These are phyloP conservation scores for Thymus quinquecostatus DNA, from an alignment of 257 asterid species.

Conservation along the genomic window DNA sequence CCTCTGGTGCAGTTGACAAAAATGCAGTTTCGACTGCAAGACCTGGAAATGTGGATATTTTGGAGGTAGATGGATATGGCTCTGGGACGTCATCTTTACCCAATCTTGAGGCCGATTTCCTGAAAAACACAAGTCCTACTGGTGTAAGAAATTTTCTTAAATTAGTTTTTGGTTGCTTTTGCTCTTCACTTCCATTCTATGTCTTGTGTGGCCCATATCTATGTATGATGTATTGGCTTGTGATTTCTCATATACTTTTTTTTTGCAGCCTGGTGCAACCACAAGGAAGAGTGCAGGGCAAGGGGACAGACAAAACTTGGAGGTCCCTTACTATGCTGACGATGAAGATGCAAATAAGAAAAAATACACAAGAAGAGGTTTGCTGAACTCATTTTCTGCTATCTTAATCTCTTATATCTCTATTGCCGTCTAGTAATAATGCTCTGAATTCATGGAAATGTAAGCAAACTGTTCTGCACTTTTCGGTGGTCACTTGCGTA, in stretches of 20 bases:
- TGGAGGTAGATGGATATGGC: conserved; percentile 67
- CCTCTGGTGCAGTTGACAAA: conserved; percentile 36
- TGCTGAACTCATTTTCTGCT: conserved; percentile 16
- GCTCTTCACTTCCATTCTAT: neutral
- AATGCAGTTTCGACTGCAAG: conserved; percentile 47
- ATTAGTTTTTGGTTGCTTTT: conserved; percentile 12
- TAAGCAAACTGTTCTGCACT: conserved; percentile 4
- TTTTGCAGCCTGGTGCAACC: conserved; percentile 78
- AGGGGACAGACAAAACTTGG: conserved; percentile 82
- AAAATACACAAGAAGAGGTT: conserved; percentile 90
- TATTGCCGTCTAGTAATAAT: neutral
- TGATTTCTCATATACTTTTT: conserved; percentile 26
- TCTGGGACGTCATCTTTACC: conserved; percentile 60
- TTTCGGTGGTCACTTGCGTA: conserved; percentile 8
- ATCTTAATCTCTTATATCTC: neutral
- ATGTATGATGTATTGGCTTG: conserved; percentile 19
- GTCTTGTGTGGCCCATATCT: conserved; percentile 1
- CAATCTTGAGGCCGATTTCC: conserved; percentile 59
- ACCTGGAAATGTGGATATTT: conserved; percentile 56
- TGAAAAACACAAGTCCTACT: conserved; percentile 65
- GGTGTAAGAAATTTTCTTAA: conserved; percentile 56
- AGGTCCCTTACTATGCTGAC: conserved; percentile 75
- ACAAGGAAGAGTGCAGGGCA: conserved; percentile 74
- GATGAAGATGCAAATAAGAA: conserved; percentile 87
- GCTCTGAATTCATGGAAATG: neutral